Base-by-base conservation (phyloP, 805 yeast genomes). In the Candida ficus region DNA sequence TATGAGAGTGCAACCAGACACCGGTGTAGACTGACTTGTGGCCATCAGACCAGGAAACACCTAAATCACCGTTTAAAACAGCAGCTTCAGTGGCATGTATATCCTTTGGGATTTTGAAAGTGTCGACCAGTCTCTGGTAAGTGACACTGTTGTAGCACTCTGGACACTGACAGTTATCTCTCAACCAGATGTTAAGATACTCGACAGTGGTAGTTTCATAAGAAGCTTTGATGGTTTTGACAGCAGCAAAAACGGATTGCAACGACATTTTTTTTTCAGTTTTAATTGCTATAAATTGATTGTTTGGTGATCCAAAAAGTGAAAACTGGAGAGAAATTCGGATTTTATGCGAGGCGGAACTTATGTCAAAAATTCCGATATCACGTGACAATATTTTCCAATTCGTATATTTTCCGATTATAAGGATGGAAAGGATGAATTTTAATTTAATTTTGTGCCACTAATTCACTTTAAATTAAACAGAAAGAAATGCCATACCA, bases 121-220 rank as follows among this genome's bases (percentile, higher is more conserved):
- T 72, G 50, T 79, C 74, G 35, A 76, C 64, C 19, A 79, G 59
- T 37, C 86, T 60, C 57, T 80, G 87, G 50, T 73, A 76, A 26
- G 87, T 80, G 35, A 61, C 52, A 4, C 68, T 60, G 52, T 72
- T 78, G 58, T 67, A 77, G 57, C 84, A 78, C 22, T 64, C 47
- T 10, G 61, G 57, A 47, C 84, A 80, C 45, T 71, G 81, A 49
- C 87, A 80, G 49, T 73, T 70, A 56, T 80, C 87, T 35, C 87
- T 63, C 16, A 80, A 64, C 86, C 86, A 80, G 34, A 80, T 67
- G 53, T 71, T 56, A 52, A 76, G 78, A 44, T 45, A 42, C 11
- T 42, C 35, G 25, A 42, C 29, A 3, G 27, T 32, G 7, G 37
- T 31, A 4, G 20, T n/a, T 5, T 21, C 11, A 29, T 36, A 43